phyloP scores from a whole-genome alignment of 768 basidiomycete genomes.

The Fomitopsis pulvina region DNA sequence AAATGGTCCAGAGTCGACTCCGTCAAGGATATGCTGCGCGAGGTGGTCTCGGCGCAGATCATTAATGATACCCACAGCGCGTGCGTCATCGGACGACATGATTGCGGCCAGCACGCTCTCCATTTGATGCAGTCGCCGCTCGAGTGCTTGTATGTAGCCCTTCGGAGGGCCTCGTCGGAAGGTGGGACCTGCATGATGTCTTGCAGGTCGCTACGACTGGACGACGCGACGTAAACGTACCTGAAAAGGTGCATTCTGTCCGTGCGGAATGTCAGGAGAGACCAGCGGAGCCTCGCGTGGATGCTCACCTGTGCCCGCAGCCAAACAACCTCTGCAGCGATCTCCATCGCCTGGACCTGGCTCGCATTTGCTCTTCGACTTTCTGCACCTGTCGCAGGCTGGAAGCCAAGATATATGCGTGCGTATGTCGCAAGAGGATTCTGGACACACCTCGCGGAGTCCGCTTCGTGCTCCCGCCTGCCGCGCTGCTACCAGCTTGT shows the following conservation, averaged over 20 bases:
- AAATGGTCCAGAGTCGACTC: slow-evolving; percentile 78
- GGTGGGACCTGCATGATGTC: slow-evolving; percentile 47
- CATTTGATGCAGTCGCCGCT: slow-evolving; percentile 86
- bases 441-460: background rate
- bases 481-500: background rate
- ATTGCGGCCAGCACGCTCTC: slow-evolving; percentile 82
- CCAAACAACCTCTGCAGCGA: slow-evolving; percentile 49
- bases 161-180: slow-evolving; percentile 85
- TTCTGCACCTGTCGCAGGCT: slow-evolving; percentile 87
- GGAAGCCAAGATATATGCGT: background rate
- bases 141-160: slow-evolving; percentile 90
- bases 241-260: slow-evolving; percentile 46
- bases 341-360: slow-evolving; percentile 55
- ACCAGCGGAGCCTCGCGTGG: too few relatives aligned
- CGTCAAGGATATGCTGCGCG: slow-evolving; percentile 65
- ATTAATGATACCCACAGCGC: slow-evolving; percentile 53
- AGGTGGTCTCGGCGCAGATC: slow-evolving; percentile 68
- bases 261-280: background rate
- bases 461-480: background rate
- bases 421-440: background rate
- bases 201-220: slow-evolving; percentile 29
- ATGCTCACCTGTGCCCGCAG: slow-evolving; percentile 33
- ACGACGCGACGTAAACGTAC: slow-evolving; percentile 34
- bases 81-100: slow-evolving; percentile 62
- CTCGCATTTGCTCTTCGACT: slow-evolving; percentile 85